Evolutionary conservation across 148 eudicot genomes (phyloP), one percentile per base, ranked within the genome.

Genomic region (Drosera capensis): DNA sequence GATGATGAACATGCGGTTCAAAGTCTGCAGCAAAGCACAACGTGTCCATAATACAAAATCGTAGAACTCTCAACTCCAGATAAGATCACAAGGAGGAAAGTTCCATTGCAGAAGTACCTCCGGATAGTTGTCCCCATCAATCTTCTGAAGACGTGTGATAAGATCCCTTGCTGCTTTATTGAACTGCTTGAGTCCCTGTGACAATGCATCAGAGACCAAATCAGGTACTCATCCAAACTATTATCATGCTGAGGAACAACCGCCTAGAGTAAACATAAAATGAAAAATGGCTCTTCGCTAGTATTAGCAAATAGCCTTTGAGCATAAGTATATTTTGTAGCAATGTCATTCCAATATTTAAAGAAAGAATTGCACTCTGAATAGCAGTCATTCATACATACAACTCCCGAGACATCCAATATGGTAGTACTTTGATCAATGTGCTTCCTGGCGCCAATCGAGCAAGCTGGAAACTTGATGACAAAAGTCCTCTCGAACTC

Each of bases 381-480:
- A 25, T 14, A 1, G 38, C 14, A 34, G 1, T 1, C 2, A 34
- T 34, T 1, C 18, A 17, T 49, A 71, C 97, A 30, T 75, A 90
- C 97, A 76, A 90, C 86, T 46, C 95, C 97, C 31, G 79, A 86
- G 39, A 90, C 95, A 63, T 90, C 97, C 66, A 90, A 68, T 56
- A 90, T 80, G 49, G 97, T 84, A 19, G 95, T 90, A 59, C 81
- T 84, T 40, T 82, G 82, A 74, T 84, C 94, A 60, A 90, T 90
- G 69, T 84, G 97, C 68, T 68, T 81, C 62, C 84, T 90, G 31
- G 85, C 77, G 57, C 94, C 86, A 41, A 83, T 51, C 13, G 97
- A 67, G 64, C 97, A 90, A 41, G 97, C 81, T 36, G 97, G 87
- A 63, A 80, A 80, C 72, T 90, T 90, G n/a, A 77, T 38, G 16